Conservation (phyloP, 2,329 filamentous ascomycete species). For the Tympanopsis confertula region DNA sequence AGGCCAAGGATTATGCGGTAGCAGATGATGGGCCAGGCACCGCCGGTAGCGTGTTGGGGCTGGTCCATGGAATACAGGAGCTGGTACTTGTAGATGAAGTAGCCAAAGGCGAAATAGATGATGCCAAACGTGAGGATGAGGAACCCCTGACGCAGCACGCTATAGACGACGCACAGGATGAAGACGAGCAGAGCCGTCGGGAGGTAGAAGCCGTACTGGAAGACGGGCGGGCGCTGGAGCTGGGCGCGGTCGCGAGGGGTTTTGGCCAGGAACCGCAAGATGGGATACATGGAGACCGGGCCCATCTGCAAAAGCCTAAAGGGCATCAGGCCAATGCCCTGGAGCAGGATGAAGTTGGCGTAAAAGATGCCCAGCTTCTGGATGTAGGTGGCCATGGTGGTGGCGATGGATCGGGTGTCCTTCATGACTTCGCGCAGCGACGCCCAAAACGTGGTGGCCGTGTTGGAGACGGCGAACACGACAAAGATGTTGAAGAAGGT, state of each 20-base stretch:
- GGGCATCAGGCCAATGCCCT: slow-evolving; percentile 85
- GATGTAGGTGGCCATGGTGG: slow-evolving; percentile 64
- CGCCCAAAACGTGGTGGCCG: slow-evolving; percentile 62
- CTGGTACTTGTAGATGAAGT: slow-evolving; percentile 94
- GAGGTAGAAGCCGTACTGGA: slow-evolving; percentile 92
- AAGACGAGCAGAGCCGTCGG: slow-evolving; percentile 87
- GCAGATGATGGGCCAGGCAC: slow-evolving; percentile 93
- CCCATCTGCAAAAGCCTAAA: slow-evolving; percentile 86
- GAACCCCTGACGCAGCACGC: slow-evolving; percentile 69
- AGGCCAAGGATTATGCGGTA: slow-evolving; percentile 79
- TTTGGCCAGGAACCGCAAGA: slow-evolving; percentile 65
- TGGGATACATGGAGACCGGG: slow-evolving; percentile 70
- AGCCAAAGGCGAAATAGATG: slow-evolving; percentile 71
- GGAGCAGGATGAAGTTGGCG: slow-evolving; percentile 84
- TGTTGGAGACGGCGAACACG: slow-evolving; percentile 80
- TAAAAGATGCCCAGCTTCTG: slow-evolving; percentile 73
- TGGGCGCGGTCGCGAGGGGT: slow-evolving; percentile 85
- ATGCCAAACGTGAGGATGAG: slow-evolving; percentile 72
- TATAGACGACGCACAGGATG: slow-evolving; percentile 92
- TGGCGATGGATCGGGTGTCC: slow-evolving; percentile 70
- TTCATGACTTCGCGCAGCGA: slow-evolving; percentile 63
- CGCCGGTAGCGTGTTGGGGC: slow-evolving; percentile 82
- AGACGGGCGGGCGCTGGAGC: slow-evolving; percentile 69
- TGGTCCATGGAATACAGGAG: slow-evolving; percentile 97
- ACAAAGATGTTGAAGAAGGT: slow-evolving; percentile 98